Evolutionary conservation across 805 yeast genomes (phyloP), one percentile per base, ranked within the genome.

Genomic region (Yamadazyma phyllophila): DNA sequence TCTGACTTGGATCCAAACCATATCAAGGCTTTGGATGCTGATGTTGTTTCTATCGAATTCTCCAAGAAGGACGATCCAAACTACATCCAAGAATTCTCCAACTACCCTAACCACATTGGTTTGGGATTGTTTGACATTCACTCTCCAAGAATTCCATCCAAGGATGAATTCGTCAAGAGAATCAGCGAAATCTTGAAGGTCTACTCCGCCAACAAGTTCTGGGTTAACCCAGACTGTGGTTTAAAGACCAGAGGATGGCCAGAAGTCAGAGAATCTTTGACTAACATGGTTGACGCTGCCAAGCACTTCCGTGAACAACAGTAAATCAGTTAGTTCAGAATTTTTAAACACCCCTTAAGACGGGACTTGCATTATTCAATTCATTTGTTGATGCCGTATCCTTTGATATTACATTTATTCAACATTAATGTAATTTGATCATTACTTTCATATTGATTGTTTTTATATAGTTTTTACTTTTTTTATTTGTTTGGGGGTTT

Each of bases 171-270:
- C 76, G 84, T 89, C 72, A 76, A 84, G 69, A 90, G 97, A 79
- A 88, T 94, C 67, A 83, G 82, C 67, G 94, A 89, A 72, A 91
- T 94, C 78, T 79, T 94, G 76, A 89, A 90, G 80, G 94, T 88
- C 51, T 92, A 92, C 82, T 97, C 97, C 71, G 95, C 94, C 69
- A 88, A 88, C 74, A 92, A 91, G 76, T 88, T 94, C 83, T 94
- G 99, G 99, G 96, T 94, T 70, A 94, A 94, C 95, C 99, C 99
- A 67, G 99, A 94, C 81, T 94, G 99, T 84, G 99, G 99, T 83
- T 84, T 94, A 75, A 94, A 94, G 88, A 94, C 99, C 73, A 91
- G 99, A 85, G 96, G 96, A 63, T 94, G 99, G 99, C 89, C 87
- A 62, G 99, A 94, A 83, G 88, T 92, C 63, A 89, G 77, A 70